Conservation (phyloP, 2,329 filamentous ascomycete species). For the Colletotrichum tanaceti region DNA sequence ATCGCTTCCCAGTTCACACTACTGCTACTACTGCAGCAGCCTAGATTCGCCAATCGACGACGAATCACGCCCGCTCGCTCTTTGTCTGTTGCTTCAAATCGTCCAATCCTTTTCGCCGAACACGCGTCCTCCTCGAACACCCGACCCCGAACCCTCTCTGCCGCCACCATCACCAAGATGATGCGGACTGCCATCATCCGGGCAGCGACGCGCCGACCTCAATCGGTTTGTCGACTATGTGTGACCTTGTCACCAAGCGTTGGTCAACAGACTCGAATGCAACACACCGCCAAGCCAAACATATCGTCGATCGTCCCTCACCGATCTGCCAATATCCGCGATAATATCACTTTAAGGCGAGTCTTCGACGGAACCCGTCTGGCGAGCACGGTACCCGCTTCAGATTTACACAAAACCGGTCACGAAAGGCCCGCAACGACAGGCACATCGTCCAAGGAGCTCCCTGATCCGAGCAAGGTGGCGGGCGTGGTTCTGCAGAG, state of each 20-base stretch:
- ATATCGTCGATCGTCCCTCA: conserved; percentile 29
- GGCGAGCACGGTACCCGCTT: conserved; percentile 25
- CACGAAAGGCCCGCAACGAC: conserved; percentile 24
- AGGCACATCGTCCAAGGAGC: conserved; percentile 41
- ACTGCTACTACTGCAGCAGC: conserved; percentile 27
- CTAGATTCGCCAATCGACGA: conserved; percentile 17
- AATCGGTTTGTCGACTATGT: conserved; percentile 59
- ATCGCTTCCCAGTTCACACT: conserved; percentile 16
- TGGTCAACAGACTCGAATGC: conserved; percentile 31
- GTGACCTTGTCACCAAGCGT: conserved; percentile 48
- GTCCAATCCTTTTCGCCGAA: conserved; percentile 24
- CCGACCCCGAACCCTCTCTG: conserved; percentile 6
- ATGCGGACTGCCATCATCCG: conserved; percentile 54
- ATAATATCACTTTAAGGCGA: conserved; percentile 31
- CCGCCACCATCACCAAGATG: conserved; percentile 31
- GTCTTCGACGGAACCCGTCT: conserved; percentile 17
- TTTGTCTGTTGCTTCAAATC: conserved; percentile 6
- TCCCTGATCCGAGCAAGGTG: conserved; percentile 55
- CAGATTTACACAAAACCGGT: conserved; percentile 10
- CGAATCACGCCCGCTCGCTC: conserved; percentile 13
- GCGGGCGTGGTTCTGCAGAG: conserved; percentile 56
- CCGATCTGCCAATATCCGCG: conserved; percentile 30
- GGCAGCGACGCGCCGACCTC: conserved; percentile 41
- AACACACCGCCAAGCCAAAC: conserved; percentile 41
- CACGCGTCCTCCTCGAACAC: conserved; percentile 4